Percentiles rank a stretch among this genome's conserved stretches.
These are phyloP conservation scores for Diaporthe batatas DNA, from an alignment of 2,329 filamentous ascomycete genomes.

Conservation along the genomic window DNA sequence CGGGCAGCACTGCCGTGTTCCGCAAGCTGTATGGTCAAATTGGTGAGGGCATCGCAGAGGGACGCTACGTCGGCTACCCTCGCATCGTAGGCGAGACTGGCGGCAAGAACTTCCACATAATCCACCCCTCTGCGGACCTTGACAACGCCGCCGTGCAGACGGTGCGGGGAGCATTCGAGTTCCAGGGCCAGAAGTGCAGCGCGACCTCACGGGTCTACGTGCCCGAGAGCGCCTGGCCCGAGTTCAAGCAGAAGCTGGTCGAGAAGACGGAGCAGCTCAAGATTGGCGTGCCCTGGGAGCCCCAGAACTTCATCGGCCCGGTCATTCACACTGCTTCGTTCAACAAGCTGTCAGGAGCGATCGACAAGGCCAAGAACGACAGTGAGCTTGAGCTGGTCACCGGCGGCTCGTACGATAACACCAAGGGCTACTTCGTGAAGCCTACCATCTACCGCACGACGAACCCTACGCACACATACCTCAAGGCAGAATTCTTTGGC, in stretches of 20 bases:
- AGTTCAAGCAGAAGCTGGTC: constrained; percentile 55
- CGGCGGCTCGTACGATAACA: constrained; percentile 59
- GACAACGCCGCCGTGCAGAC: constrained; percentile 61
- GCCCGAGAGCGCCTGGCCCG: constrained; percentile 58
- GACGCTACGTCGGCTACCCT: constrained; percentile 83
- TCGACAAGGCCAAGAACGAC: constrained; percentile 61
- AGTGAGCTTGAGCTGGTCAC: constrained; percentile 56
- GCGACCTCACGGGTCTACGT: constrained; percentile 68
- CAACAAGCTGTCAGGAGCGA: constrained; percentile 57
- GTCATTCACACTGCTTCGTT: constrained; percentile 64
- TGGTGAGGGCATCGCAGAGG: constrained; percentile 82
- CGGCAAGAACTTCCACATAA: constrained; percentile 66
- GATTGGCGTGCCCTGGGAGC: constrained; percentile 50
- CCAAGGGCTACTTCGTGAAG: constrained; percentile 59
- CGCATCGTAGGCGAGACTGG: constrained; percentile 64
- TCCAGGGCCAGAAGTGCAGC: constrained; percentile 66
- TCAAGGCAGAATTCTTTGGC: constrained; percentile 63
- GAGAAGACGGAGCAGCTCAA: constrained; percentile 52
- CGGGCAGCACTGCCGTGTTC: constrained; percentile 93
- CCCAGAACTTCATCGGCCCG: constrained; percentile 59
- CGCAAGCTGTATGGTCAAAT: constrained; percentile 89
- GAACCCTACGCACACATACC: constrained; percentile 58
- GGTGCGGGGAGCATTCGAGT: constrained; percentile 63
- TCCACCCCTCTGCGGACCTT: constrained; percentile 62
- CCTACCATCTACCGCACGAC: constrained; percentile 61